Percentiles rank a stretch among this genome's conserved stretches.
These are phyloP conservation scores for Stemphylium beticola DNA, from an alignment of 2,329 filamentous ascomycete species.

Conservation along the genomic window DNA sequence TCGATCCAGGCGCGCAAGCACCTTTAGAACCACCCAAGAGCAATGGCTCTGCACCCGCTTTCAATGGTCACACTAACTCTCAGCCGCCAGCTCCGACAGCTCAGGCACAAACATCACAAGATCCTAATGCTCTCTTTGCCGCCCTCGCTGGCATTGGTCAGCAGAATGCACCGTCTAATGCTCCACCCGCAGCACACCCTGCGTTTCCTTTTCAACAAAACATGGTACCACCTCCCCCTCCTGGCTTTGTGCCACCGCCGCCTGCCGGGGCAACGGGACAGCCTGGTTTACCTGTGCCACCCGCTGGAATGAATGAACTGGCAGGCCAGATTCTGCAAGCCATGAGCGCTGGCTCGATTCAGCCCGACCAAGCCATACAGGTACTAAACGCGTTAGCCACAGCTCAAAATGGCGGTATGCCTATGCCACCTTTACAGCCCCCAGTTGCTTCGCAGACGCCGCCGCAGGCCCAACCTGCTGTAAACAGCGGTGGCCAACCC, in stretches of 20 bases:
- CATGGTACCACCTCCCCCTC: constrained; percentile 39
- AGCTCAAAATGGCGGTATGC: constrained; percentile 31
- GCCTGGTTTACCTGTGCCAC: constrained; percentile 31
- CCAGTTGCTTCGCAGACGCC: constrained; percentile 21
- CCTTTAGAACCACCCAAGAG: constrained; percentile 38
- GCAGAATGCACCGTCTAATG: constrained; percentile 38
- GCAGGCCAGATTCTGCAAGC: constrained; percentile 43
- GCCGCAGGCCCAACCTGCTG: constrained; percentile 20
- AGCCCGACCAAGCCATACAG: constrained; percentile 44
- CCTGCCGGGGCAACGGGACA: constrained; percentile 30
- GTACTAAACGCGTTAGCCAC: constrained; percentile 40
- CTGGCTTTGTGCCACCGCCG: constrained; percentile 42
- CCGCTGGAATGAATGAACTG: constrained; percentile 35
- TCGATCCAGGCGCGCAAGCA: constrained; percentile 25
- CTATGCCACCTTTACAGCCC: constrained; percentile 37
- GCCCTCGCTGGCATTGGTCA: constrained; percentile 42
- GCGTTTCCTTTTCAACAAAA: constrained; percentile 38
- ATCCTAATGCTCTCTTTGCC: constrained; percentile 42
- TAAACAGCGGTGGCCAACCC: constrained; percentile 29
- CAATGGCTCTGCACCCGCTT: constrained; percentile 27
- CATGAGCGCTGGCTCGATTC: constrained; percentile 41
- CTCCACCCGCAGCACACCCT: constrained; percentile 29
- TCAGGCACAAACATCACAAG: constrained; percentile 31
- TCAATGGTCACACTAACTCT: constrained; percentile 34
- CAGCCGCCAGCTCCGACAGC: constrained; percentile 28